Conservation (phyloP, 2,329 filamentous ascomycete species). For the Reticulascus tulasneorum region DNA sequence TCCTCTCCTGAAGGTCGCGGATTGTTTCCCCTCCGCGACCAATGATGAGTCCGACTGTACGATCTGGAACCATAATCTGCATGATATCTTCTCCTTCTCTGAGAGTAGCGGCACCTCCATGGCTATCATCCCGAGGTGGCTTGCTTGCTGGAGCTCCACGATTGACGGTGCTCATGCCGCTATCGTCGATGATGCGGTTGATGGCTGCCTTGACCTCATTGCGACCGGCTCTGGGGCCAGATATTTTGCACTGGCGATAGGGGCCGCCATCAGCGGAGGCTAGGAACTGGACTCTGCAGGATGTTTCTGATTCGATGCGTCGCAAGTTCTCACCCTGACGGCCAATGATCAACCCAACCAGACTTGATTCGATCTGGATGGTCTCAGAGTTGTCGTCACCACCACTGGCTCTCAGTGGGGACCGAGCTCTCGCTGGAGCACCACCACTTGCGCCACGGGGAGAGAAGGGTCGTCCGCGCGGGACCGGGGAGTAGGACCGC, state of each 20-base stretch:
- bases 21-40: constrained; percentile 93
- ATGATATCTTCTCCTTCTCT: constrained; percentile 80
- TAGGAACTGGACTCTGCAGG: constrained; percentile 83
- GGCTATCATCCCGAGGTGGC: constrained; percentile 26
- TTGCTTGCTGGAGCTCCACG: constrained; percentile 38
- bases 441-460: constrained; percentile 50
- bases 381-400: constrained; percentile 72
- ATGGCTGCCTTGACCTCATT: constrained; percentile 79
- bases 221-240: constrained; percentile 66
- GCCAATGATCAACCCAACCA: constrained; percentile 88
- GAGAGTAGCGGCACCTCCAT: constrained; percentile 41
- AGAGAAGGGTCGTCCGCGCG: constrained; percentile 56
- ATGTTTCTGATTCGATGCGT: constrained; percentile 77
- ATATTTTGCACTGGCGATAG: constrained; percentile 81
- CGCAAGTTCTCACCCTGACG: constrained; percentile 85
- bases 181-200: constrained; percentile 83
- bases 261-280: constrained; percentile 70
- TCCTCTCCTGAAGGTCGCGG: constrained; percentile 84
- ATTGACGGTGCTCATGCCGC: constrained; percentile 49
- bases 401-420: constrained; percentile 45
- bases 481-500: constrained; percentile 67
- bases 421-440: constrained; percentile 60
- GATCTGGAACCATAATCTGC: constrained; percentile 92
- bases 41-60: constrained; percentile 89
- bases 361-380: constrained; percentile 79